phyloP scores from a whole-genome alignment of 768 basidiomycete genomes.

The Austroboletus eburneus region DNA sequence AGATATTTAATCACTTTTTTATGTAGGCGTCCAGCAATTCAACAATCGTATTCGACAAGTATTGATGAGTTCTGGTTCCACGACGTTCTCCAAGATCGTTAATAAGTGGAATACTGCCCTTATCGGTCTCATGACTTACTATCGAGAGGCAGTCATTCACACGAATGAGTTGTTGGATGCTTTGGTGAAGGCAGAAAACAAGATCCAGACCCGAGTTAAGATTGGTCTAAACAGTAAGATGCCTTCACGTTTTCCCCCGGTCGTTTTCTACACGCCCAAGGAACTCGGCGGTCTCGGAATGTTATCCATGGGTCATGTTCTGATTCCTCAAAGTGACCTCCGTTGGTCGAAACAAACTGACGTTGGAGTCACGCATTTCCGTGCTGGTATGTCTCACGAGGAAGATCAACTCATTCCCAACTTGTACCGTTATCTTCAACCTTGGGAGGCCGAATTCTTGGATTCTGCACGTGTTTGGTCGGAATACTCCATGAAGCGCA shows the following conservation, averaged over 20 bases:
- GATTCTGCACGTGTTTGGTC: conserved; percentile 99
- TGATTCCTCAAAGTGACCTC: conserved; percentile 96
- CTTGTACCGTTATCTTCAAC: conserved; percentile 92
- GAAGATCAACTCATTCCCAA: conserved; percentile 96
- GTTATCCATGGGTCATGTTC: conserved; percentile 99
- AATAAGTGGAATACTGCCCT: conserved; percentile 97
- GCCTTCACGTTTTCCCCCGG: conserved; percentile 98
- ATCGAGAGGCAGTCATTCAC: conserved; percentile 95
- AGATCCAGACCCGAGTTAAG: conserved; percentile 99
- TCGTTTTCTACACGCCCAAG: conserved; percentile 96
- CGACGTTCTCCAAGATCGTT: conserved; percentile 98
- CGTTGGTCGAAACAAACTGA: conserved; percentile 99
- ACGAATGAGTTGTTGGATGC: conserved; percentile 95
- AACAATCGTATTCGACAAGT: conserved; percentile 97
- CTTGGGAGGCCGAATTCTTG: conserved; percentile 97
- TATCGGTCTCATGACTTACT: conserved; percentile 96
- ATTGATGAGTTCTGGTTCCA: conserved; percentile 97
- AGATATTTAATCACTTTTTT: conserved; percentile 3
- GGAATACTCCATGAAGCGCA: conserved; percentile 99
- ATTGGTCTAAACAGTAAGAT: conserved; percentile 99
- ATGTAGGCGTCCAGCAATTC: conserved; percentile 84
- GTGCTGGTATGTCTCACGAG: conserved; percentile 96
- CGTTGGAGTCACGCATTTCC: conserved; percentile 96
- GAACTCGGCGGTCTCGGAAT: conserved; percentile 98
- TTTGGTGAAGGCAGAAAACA: conserved; percentile 98